Evolutionary conservation across 2,329 filamentous ascomycete genomes (phyloP).

Genomic region (Calcarisporium arbuscula): DNA sequence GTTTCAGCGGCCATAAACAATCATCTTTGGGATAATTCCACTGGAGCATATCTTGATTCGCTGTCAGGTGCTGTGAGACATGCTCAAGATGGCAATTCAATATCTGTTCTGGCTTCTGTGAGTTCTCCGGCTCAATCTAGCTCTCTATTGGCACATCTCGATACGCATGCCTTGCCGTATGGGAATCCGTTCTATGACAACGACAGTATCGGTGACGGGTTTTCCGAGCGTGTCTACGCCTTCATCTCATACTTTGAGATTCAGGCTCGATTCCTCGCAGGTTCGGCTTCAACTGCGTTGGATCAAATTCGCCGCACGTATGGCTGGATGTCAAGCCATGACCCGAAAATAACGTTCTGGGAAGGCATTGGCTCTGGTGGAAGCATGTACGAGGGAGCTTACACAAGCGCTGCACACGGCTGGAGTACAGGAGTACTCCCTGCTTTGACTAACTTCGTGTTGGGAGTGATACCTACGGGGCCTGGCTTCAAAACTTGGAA

Average conservation of each 20-base stretch:
- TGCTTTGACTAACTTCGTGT: conserved; percentile 36
- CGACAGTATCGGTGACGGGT: conserved; percentile 27
- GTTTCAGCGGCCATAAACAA: conserved; percentile 29
- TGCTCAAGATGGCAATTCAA: conserved; percentile 44
- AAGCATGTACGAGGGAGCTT: conserved; percentile 35
- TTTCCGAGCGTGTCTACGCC: conserved; percentile 40
- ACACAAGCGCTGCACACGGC: conserved; percentile 43
- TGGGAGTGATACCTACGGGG: conserved; percentile 37
- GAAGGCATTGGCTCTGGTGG: conserved; percentile 42
- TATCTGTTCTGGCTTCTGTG: conserved; percentile 35
- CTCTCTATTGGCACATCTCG: no score
- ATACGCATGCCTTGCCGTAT: conserved; percentile 27
- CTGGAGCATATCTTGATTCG: conserved; percentile 30
- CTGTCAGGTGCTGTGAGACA: no score
- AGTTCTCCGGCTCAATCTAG: no score
- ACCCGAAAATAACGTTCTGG: conserved; percentile 43
- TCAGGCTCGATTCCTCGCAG: conserved; percentile 37
- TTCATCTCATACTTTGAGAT: conserved; percentile 49
- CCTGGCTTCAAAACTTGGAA: conserved; percentile 37
- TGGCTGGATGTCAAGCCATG: conserved; percentile 41
- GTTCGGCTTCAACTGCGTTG: conserved; percentile 27
- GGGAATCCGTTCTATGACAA: conserved; percentile 49
- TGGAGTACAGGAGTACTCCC: conserved; percentile 47
- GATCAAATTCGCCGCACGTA: conserved; percentile 41
- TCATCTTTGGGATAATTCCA: conserved; percentile 33